These are phyloP conservation scores for Globisporangium acanthophoron DNA, from an alignment of 352 stramenopile species.

Conservation along the genomic window DNA sequence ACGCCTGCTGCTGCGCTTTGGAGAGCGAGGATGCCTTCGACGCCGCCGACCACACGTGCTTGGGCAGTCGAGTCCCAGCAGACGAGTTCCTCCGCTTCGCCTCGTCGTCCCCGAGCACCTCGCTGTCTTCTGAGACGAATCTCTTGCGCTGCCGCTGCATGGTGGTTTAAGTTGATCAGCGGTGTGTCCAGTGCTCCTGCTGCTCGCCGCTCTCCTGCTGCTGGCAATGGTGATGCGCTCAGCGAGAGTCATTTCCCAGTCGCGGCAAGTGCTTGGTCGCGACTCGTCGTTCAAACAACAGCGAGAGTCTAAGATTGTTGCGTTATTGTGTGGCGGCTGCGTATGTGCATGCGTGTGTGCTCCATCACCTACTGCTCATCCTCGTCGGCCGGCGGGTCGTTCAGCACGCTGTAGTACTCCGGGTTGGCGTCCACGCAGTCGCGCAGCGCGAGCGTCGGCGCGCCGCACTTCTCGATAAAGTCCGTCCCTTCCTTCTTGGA, in stretches of 20 bases:
- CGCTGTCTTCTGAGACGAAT: not conserved
- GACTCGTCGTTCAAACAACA: not conserved
- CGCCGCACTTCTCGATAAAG: constrained; percentile 78
- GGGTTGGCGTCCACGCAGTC: constrained; percentile 86
- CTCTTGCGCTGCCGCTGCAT: not conserved
- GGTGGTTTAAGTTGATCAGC: too few relatives aligned
- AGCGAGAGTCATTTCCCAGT: not conserved
- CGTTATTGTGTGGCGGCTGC: not conserved
- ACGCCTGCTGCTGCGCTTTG: not conserved
- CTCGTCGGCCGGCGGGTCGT: constrained; percentile 44
- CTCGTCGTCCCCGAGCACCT: constrained; percentile 10
- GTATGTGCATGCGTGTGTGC: not conserved
- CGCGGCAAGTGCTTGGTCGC: too few relatives aligned
- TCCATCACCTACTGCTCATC: constrained; percentile 16
- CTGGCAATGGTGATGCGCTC: too few relatives aligned
- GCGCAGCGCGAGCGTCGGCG: constrained; percentile 67
- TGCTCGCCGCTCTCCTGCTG: not conserved
- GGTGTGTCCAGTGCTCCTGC: not conserved
- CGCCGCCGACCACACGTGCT: not conserved
- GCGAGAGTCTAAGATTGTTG: not conserved
- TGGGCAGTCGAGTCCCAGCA: not conserved
- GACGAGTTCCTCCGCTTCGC: not conserved
- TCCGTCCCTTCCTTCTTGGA: constrained; percentile 68
- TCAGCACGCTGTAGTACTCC: constrained; percentile 85
- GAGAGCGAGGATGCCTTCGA: constrained; percentile 3